These are phyloP conservation scores for Lipomyces starkeyi DNA, from an alignment of 805 yeast species.

Conservation along the genomic window DNA sequence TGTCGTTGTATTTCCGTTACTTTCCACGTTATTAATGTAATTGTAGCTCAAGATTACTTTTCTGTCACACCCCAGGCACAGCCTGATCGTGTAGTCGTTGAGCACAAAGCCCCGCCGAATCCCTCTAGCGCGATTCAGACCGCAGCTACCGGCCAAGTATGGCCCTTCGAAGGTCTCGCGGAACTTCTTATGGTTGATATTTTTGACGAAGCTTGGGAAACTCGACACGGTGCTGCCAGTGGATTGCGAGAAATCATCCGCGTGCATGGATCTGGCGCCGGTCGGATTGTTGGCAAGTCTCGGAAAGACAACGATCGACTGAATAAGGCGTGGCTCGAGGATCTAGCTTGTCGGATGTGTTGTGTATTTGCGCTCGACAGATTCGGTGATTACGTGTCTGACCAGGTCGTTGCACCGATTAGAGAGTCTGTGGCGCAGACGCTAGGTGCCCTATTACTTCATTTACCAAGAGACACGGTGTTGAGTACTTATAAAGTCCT, in stretches of 20 bases:
- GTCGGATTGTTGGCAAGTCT: constrained; percentile 71
- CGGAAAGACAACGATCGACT: constrained; percentile 65
- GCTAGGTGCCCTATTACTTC: constrained; percentile 83
- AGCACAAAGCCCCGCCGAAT: constrained; percentile 67
- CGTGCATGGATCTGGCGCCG: constrained; percentile 85
- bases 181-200: constrained; percentile 79
- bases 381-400: constrained; percentile 96
- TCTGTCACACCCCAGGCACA: constrained; percentile 76
- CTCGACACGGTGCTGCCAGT: constrained; percentile 92
- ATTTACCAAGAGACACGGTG: constrained; percentile 65
- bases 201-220: constrained; percentile 89
- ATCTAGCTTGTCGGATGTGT: constrained; percentile 81
- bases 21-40: background rate
- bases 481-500: constrained; percentile 68
- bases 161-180: constrained; percentile 95
- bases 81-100: constrained; percentile 76
- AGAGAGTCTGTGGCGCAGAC: constrained; percentile 97
- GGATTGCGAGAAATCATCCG: constrained; percentile 86
- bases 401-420: constrained; percentile 97
- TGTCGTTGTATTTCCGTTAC: background rate
- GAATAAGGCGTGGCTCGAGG: constrained; percentile 79
- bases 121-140: constrained; percentile 55
- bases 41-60: constrained; percentile 33
- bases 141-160: constrained; percentile 55
- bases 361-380: constrained; percentile 90